Evolutionary conservation across 106 monocot genomes (phyloP).

Genomic region (Apostasia shenzhenica): DNA sequence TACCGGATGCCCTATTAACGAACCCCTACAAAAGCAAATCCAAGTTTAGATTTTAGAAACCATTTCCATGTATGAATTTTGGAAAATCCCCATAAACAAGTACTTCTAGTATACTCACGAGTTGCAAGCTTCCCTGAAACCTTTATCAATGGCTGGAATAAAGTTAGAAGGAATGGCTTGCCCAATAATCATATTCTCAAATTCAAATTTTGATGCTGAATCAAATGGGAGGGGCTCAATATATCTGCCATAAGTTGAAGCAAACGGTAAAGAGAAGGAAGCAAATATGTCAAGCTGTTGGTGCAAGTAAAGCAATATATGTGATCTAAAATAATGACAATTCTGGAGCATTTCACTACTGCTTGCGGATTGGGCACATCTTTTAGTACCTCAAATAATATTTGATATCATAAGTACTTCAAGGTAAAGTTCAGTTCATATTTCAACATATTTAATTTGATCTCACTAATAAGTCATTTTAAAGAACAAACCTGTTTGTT

Average conservation of each 20-base stretch:
- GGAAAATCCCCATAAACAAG: background rate
- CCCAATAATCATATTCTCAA: constrained; percentile 92
- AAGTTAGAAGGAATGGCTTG: constrained; percentile 80
- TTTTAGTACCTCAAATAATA: no score
- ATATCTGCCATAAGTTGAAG: constrained; percentile 30
- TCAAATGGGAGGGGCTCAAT: constrained; percentile 82
- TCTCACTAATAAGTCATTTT: no score
- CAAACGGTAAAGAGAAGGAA: no score
- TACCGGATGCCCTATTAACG: constrained; percentile 91
- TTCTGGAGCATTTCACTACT: no score
- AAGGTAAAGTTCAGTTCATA: no score
- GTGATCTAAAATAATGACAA: no score
- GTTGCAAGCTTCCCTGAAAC: constrained; percentile 90
- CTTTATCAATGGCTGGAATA: constrained; percentile 94
- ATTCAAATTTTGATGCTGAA: constrained; percentile 77
- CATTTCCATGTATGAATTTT: background rate
- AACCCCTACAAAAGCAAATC: constrained; percentile 39
- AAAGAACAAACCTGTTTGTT: no score
- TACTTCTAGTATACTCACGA: constrained; percentile 40
- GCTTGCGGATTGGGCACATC: no score
- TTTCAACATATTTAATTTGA: no score
- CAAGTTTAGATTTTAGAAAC: constrained; percentile 2
- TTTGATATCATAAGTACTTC: no score
- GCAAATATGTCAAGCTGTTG: no score
- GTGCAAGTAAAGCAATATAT: no score